A percentile compares a stretch with the other conserved stretches of the same genome.
Conservation (phyloP, 1,284 basidiomycete species). For the Takashimella tepidaria region DNA sequence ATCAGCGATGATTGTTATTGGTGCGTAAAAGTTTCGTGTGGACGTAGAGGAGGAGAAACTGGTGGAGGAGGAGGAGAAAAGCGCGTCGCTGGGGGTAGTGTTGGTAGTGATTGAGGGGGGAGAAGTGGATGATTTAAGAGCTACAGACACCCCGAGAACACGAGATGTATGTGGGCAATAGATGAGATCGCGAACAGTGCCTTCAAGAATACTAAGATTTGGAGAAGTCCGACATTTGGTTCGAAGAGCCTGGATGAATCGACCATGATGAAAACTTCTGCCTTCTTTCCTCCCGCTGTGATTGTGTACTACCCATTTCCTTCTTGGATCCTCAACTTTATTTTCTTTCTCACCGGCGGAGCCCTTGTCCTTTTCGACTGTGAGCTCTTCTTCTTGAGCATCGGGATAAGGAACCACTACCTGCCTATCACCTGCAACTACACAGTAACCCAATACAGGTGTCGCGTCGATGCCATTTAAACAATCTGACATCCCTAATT, state of each 20-base stretch:
- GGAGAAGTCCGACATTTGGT: slow-evolving; percentile 55
- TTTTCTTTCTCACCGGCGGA: no score
- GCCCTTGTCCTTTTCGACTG: no score
- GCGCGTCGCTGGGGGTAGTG: not conserved
- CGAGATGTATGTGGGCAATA: slow-evolving; percentile 56
- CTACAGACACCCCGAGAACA: slow-evolving; percentile 61
- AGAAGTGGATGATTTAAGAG: slow-evolving; percentile 36
- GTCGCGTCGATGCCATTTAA: slow-evolving; percentile 85
- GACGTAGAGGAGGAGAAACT: slow-evolving; percentile 16
- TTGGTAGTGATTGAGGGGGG: not conserved
- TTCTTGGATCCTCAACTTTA: no score
- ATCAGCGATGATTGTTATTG: slow-evolving; percentile 84
- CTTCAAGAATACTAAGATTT: slow-evolving; percentile 69
- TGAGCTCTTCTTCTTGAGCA: no score
- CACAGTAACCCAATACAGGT: slow-evolving; percentile 80
- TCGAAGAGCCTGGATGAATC: slow-evolving; percentile 76
- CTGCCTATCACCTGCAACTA: slow-evolving; percentile 55
- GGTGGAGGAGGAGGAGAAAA: slow-evolving; percentile 5
- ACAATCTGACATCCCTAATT: slow-evolving; percentile 65
- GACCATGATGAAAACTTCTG: slow-evolving; percentile 90
- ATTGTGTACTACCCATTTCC: slow-evolving; percentile 32
- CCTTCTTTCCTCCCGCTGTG: slow-evolving; percentile 52
- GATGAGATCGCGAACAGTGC: slow-evolving; percentile 70
- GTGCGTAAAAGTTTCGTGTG: slow-evolving; percentile 54
- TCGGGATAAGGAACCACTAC: slow-evolving; percentile 80